Base-by-base conservation (phyloP, 1,284 basidiomycete species). In the Rhodofomes roseus region DNA sequence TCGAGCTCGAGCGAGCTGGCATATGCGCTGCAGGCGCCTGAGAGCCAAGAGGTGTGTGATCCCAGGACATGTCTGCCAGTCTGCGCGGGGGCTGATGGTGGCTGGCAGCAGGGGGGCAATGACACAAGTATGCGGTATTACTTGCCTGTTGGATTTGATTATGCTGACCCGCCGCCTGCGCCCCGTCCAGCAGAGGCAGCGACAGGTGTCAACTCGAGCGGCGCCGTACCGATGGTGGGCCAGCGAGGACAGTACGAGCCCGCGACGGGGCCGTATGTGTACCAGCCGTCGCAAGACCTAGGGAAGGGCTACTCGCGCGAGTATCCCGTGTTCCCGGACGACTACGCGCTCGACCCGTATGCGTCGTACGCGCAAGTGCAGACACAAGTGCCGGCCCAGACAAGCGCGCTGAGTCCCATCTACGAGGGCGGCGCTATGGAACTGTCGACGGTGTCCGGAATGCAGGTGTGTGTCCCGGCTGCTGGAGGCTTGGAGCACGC, bases 401-500 rank as follows among this genome's bases (percentile, higher is more conserved):
- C 54, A 11, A 43, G 57, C 41, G 56, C 43, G 53, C 58, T 60
- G 59, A 50, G 57, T 57, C 59, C 60, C 11, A 59, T 57, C 37
- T 65, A 68, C 50, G 62, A 61, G 39, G 58, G 62, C 16, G 64
- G 65, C 48, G 67, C 67, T 25, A 62, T 68, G 52, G 64, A 68
- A 62, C 58, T 68, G 41, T 53, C 50, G 29, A 52, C 50, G 2
- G 50, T 52, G 9, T 36, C 56, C 55, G 60, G 64, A 34, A 67
- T 40, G 55, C 53, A 55, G 14, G 54, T 68, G 63, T 68, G 67
- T 51, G 67, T 68, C 29, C 67, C 66, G 1, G 66, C 64, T 34
- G 61, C 59, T 34, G 65, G 29, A 7, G 31, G 50, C 29, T 20
- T 53, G 9, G 23, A 27, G 16, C 43, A 41, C 27, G 52, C 5